Conservation (phyloP, 2,329 filamentous ascomycete species). For the Penicillium vulpinum region DNA sequence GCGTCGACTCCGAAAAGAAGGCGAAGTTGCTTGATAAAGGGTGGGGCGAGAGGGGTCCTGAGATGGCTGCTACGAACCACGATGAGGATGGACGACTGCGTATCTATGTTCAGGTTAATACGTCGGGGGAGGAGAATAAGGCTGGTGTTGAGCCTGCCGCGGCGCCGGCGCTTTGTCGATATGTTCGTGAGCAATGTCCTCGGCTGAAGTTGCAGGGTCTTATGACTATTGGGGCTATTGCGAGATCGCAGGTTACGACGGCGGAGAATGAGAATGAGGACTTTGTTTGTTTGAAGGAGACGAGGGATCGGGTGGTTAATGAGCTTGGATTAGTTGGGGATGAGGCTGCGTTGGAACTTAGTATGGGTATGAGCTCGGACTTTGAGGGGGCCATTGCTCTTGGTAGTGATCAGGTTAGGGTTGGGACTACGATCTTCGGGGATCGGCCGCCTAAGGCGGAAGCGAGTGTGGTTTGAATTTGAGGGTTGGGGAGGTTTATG, state of each 20-base stretch:
- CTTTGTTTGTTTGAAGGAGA: constrained; percentile 68
- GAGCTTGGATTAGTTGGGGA: constrained; percentile 56
- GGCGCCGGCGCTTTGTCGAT: constrained; percentile 65
- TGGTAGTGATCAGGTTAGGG: constrained; percentile 85
- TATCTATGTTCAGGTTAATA: constrained; percentile 94
- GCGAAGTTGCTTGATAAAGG: constrained; percentile 77
- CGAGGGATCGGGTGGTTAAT: constrained; percentile 67
- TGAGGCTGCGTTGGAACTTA: constrained; percentile 71
- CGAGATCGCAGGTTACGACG: constrained; percentile 71
- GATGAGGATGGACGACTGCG: constrained; percentile 50
- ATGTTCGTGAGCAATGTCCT: constrained; percentile 70
- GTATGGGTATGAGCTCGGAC: constrained; percentile 98
- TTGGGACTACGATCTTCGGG: constrained; percentile 94
- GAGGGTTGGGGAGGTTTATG: constrained; percentile 6
- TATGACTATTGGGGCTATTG: constrained; percentile 98
- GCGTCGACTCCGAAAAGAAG: constrained; percentile 85
- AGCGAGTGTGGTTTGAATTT: constrained; percentile 61
- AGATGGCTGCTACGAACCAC: constrained; percentile 34
- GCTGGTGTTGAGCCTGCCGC: constrained; percentile 71
- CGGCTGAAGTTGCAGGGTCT: constrained; percentile 74
- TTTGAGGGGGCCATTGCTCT: constrained; percentile 82
- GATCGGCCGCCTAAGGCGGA: constrained; percentile 75
- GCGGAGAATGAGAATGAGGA: constrained; percentile 87
- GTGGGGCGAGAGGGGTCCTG: constrained; percentile 57
- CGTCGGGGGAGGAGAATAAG: constrained; percentile 82